These are phyloP conservation scores for Lachancea thermotolerans DNA, from an alignment of 805 yeast species.

Conservation along the genomic window DNA sequence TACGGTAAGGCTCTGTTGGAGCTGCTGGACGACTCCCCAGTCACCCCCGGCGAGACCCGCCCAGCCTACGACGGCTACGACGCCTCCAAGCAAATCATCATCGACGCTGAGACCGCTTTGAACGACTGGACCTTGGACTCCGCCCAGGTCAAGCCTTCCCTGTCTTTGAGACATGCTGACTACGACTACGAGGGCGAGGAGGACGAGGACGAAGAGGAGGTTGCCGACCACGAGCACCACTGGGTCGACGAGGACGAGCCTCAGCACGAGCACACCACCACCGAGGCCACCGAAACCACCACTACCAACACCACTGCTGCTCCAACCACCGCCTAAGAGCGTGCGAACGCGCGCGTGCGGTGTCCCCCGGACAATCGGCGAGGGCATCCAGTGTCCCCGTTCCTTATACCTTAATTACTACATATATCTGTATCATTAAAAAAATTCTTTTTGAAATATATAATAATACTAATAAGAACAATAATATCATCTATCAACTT, in stretches of 20 bases:
- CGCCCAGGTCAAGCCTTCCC: constrained; percentile 77
- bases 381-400: background rate
- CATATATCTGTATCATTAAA: background rate
- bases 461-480: background rate
- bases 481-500: no score
- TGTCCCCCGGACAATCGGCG: background rate
- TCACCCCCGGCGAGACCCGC: constrained; percentile 89
- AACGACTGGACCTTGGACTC: constrained; percentile 79
- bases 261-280: constrained; percentile 5
- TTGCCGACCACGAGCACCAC: constrained; percentile 10
- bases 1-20: constrained; percentile 83
- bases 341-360: no score
- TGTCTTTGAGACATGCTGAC: constrained; percentile 56
- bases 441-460: background rate
- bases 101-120: constrained; percentile 78
- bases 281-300: background rate
- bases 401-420: background rate
- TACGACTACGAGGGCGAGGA: constrained; percentile 48
- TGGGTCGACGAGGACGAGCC: constrained; percentile 12
- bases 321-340: background rate
- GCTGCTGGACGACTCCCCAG: constrained; percentile 76
- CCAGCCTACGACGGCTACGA: constrained; percentile 85
- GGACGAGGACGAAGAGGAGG: constrained; percentile 42
- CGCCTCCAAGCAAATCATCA: constrained; percentile 79
- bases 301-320: background rate